Evolutionary conservation across 2,329 filamentous ascomycete species (phyloP).

Genomic region (Periconia sp.): DNA sequence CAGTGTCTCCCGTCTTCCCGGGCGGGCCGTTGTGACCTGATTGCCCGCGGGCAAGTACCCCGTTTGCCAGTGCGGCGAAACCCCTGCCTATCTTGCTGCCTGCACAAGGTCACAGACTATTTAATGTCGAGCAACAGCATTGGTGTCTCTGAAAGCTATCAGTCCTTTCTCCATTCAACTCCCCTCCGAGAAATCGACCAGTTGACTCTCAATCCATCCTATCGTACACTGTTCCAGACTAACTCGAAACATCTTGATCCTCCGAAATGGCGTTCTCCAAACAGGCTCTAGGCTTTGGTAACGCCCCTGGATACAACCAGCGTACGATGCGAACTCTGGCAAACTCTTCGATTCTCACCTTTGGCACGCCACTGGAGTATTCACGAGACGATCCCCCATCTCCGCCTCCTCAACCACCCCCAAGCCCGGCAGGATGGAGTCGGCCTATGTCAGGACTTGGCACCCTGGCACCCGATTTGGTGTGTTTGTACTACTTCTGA

Average conservation of each 20-base stretch:
- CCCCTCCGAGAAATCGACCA: too few relatives aligned
- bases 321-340: background rate
- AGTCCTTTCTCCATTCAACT: conserved; percentile 11
- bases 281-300: too few relatives aligned
- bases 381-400: conserved; percentile 48
- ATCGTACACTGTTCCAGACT: too few relatives aligned
- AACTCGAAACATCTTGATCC: background rate
- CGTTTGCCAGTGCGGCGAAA: conserved; percentile 32
- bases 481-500: conserved; percentile 13
- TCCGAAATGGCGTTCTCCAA: too few relatives aligned
- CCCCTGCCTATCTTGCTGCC: conserved; percentile 25
- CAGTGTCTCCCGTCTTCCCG: conserved; percentile 41
- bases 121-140: conserved; percentile 33
- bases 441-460: conserved; percentile 16
- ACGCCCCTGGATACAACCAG: too few relatives aligned
- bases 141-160: conserved; percentile 21
- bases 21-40: conserved; percentile 41
- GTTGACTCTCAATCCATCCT: too few relatives aligned
- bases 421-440: conserved; percentile 44
- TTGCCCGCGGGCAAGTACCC: conserved; percentile 29
- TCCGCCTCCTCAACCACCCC: conserved; percentile 48
- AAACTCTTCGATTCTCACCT: conserved; percentile 6
- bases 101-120: conserved; percentile 25
- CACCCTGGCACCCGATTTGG: conserved; percentile 8
- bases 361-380: conserved; percentile 18